These are phyloP conservation scores for Fusarium nelsonii DNA, from an alignment of 2,329 filamentous ascomycete species.

Conservation along the genomic window DNA sequence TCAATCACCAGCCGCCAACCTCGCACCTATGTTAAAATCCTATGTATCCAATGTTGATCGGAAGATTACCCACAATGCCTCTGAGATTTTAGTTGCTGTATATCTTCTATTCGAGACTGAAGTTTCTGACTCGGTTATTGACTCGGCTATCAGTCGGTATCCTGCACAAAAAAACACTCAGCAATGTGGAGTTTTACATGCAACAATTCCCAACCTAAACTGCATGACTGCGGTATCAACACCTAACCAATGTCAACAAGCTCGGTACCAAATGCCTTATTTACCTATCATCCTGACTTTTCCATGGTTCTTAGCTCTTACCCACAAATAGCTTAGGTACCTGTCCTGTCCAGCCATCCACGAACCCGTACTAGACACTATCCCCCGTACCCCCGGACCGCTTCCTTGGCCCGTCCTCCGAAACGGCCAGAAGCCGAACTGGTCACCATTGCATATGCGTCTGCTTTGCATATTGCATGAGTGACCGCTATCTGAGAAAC, in stretches of 20 bases:
- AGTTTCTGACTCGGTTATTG: conserved; percentile 1
- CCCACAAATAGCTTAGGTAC: conserved; percentile 1
- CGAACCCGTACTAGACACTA: conserved; percentile 9
- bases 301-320: conserved; percentile 1
- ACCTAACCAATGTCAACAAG: conserved; percentile 5
- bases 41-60: conserved; percentile 19
- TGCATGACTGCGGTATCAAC: conserved; percentile 1
- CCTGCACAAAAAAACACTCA: conserved; percentile 7
- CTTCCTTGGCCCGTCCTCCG: conserved; percentile 30
- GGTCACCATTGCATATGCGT: conserved; percentile 11
- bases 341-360: conserved; percentile 10
- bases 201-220: conserved; percentile 11
- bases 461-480: conserved; percentile 27
- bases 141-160: conserved; percentile 22
- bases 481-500: conserved; percentile 32
- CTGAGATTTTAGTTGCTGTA: not conserved
- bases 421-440: conserved; percentile 30
- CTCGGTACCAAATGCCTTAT: conserved; percentile 7
- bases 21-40: conserved; percentile 11
- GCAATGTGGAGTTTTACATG: conserved; percentile 5
- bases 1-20: conserved; percentile 11
- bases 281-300: conserved; percentile 7
- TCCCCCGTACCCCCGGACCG: conserved; percentile 26
- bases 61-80: conserved; percentile 32
- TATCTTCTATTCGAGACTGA: not conserved